phyloP scores from a whole-genome alignment of 192 early-diverging fungal species.

The Linnemannia elongata region DNA sequence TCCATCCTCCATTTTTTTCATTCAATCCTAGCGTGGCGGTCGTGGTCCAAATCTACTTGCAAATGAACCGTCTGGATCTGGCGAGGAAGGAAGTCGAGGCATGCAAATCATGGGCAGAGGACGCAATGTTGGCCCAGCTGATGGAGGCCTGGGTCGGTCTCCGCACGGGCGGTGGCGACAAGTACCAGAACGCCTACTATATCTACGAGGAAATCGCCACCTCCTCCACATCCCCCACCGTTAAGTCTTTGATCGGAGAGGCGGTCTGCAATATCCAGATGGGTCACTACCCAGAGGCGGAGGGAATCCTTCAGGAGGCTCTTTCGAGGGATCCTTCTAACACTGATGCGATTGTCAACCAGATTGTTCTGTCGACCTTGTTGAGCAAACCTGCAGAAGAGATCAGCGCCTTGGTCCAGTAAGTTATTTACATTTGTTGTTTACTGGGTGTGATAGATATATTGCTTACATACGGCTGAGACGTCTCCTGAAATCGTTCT shows the following conservation, averaged over 20 bases:
- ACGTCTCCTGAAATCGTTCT: background rate
- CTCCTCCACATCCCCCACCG: slow-evolving; percentile 76
- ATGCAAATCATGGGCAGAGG: slow-evolving; percentile 93
- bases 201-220: slow-evolving; percentile 95
- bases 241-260: slow-evolving; percentile 82
- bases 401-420: slow-evolving; percentile 74
- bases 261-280: slow-evolving; percentile 88
- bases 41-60: slow-evolving; percentile 82
- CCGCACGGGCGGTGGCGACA: slow-evolving; percentile 77
- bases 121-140: slow-evolving; percentile 93
- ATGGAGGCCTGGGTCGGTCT: slow-evolving; percentile 92
- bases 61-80: slow-evolving; percentile 86
- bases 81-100: slow-evolving; percentile 84
- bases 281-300: slow-evolving; percentile 87
- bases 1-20: background rate
- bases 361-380: slow-evolving; percentile 81
- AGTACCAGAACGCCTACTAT: slow-evolving; percentile 91
- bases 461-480: too few species aligned
- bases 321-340: slow-evolving; percentile 72
- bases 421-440: slow-evolving; percentile 19
- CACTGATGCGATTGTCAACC: slow-evolving; percentile 90
- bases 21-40: slow-evolving; percentile 72
- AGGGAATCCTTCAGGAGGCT: slow-evolving; percentile 82
- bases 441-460: background rate
- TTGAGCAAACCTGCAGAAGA: slow-evolving; percentile 78